Evolutionary conservation across 2,329 filamentous ascomycete genomes (phyloP), one percentile per base, ranked within the genome.

Genomic region (Neurospora sp.): DNA sequence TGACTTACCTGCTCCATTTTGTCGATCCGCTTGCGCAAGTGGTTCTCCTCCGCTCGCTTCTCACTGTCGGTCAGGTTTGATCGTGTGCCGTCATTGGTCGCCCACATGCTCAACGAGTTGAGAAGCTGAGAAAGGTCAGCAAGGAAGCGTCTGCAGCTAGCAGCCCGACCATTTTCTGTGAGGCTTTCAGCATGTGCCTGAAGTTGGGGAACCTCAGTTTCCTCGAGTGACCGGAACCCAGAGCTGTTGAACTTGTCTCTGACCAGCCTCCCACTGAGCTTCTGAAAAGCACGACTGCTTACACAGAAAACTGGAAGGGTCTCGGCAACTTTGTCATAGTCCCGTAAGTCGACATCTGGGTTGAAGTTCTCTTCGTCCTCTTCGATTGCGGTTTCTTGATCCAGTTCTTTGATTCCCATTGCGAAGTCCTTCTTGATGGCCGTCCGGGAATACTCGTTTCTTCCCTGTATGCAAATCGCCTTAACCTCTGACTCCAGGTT

Each of bases 251-350:
- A 81, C 1, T 80, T 78, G 68, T 91, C 88, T 62, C 85, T 84
- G 68, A 80, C 76, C 9, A 90, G 75, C 3, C 85, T 82, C 1
- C 85, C 86, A 46, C 81, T 80, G n/a, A 91, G 78, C 73, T 88
- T 87, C 73, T 91, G 88, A 69, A 89, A 91, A 0, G 85, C 88
- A 66, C 85, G 80, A 66, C 85, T 86, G 70, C 86, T 89, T 17
- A 91, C 86, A 72, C 88, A 91, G 74, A 90, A 91, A 1, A 91
- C 88, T 0, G 87, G 85, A 0, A 91, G 79, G 0, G 80, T 81
- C 9, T 77, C 77, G 0, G 86, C 87, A 8, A 90, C 82, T 62
- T 86, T 78, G 0, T 86, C 82, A 68, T 91, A 91, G 73, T 90
- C 84, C 10, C 87, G 82, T 2, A 81, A 66, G 7, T 88, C 84